These are phyloP conservation scores for Fonsecaea erecta DNA, from an alignment of 2,329 filamentous ascomycete species.

Conservation along the genomic window DNA sequence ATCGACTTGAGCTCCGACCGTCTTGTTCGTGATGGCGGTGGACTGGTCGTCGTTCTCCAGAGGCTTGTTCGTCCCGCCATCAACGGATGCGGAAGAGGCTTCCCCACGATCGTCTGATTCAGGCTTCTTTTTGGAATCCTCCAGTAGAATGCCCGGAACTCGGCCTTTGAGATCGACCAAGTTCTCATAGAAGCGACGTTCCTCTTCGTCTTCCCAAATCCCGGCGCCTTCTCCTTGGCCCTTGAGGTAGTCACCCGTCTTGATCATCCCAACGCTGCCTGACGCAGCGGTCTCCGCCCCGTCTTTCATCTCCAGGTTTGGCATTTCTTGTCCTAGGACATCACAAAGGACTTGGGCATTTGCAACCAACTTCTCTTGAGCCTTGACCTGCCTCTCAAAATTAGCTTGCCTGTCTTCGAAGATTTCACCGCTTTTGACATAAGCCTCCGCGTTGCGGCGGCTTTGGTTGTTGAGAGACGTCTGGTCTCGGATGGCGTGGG, in stretches of 20 bases:
- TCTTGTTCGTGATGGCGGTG: constrained; percentile 95
- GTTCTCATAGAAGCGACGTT: constrained; percentile 97
- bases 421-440: constrained; percentile 97
- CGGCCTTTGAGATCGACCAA: constrained; percentile 93
- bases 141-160: constrained; percentile 88
- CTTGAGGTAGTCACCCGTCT: constrained; percentile 88
- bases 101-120: constrained; percentile 81
- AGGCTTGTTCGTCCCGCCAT: constrained; percentile 55
- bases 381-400: constrained; percentile 91
- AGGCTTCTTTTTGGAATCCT: constrained; percentile 88
- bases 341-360: constrained; percentile 93
- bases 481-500: constrained; percentile 86
- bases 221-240: constrained; percentile 88
- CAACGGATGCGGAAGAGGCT: constrained; percentile 61
- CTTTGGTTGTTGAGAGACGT: constrained; percentile 85
- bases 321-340: constrained; percentile 87
- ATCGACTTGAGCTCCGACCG: constrained; percentile 95
- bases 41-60: constrained; percentile 77
- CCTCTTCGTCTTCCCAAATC: constrained; percentile 98
- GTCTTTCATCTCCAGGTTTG: constrained; percentile 84
- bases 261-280: constrained; percentile 87
- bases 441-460: constrained; percentile 94
- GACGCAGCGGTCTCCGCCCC: constrained; percentile 67
- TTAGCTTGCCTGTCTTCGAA: constrained; percentile 97
- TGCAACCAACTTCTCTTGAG: constrained; percentile 84